A percentile compares a stretch with the other conserved stretches of the same genome.
Evolutionary conservation across 805 yeast genomes (phyloP).

Genomic region (Pichia occidentalis): DNA sequence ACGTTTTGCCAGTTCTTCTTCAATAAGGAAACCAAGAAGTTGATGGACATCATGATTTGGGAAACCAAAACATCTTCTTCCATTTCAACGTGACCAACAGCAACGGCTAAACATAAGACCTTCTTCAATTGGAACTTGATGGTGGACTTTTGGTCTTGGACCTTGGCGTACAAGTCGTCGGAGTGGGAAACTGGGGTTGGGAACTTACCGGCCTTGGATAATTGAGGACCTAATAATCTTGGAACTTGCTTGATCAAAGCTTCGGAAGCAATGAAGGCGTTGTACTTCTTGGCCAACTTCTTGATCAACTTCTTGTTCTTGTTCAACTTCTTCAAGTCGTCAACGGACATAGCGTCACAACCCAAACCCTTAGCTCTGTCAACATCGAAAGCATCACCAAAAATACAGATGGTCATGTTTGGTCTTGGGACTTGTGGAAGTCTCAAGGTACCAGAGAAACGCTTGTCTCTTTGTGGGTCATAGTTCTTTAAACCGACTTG

Average conservation of each 20-base stretch:
- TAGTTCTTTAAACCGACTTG: conserved; percentile 99
- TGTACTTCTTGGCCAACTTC: conserved; percentile 99
- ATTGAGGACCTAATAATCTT: conserved; percentile 99
- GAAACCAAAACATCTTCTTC: conserved; percentile 91
- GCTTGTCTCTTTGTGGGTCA: conserved; percentile 99
- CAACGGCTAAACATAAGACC: conserved; percentile 99
- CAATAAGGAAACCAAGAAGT: conserved; percentile 97
- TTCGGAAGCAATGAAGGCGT: conserved; percentile 98
- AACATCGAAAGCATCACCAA: conserved; percentile 99
- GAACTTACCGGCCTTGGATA: conserved; percentile 99
- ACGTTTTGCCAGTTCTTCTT: conserved; percentile 99
- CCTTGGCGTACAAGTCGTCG: conserved; percentile 95
- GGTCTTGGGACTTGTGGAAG: conserved; percentile 99
- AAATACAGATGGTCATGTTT: conserved; percentile 99
- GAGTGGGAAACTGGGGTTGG: conserved; percentile 99
- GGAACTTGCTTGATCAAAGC: conserved; percentile 99
- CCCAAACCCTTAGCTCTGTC: conserved; percentile 99
- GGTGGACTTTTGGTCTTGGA: conserved; percentile 96
- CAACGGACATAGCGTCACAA: conserved; percentile 99
- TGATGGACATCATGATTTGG: conserved; percentile 97
- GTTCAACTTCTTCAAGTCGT: conserved; percentile 99
- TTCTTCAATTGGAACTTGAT: conserved; percentile 99
- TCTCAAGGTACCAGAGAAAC: conserved; percentile 99
- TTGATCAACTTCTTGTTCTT: conserved; percentile 99
- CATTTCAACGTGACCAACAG: conserved; percentile 99